Conservation (phyloP, 495 filamentous ascomycete genomes). For the Bacidia rubella region DNA sequence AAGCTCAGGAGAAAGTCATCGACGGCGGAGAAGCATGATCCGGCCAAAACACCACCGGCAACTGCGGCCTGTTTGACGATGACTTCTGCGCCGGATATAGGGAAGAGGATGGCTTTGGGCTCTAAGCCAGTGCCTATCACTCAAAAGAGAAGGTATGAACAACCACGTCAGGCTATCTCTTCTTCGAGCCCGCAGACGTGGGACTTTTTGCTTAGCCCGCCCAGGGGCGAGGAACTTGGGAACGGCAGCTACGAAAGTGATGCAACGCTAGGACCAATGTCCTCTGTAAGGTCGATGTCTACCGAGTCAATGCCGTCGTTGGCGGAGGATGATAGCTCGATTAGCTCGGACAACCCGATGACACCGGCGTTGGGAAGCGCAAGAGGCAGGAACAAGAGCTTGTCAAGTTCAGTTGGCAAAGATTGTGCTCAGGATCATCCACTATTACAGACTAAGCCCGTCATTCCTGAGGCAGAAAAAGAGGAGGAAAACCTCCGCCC, state of each 20-base stretch:
- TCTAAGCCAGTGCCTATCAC: background rate
- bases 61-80: constrained; percentile 15
- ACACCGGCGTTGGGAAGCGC: constrained; percentile 26
- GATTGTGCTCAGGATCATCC: constrained; percentile 46
- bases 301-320: constrained; percentile 51
- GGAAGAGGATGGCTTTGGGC: background rate
- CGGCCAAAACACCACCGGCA: constrained; percentile 11
- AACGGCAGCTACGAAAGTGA: constrained; percentile 24
- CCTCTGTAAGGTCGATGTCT: constrained; percentile 40
- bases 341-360: constrained; percentile 25
- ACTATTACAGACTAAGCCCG: constrained; percentile 26
- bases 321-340: constrained; percentile 37
- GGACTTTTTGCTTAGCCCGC: constrained; percentile 35
- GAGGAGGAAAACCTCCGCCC: background rate
- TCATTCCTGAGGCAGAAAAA: constrained; percentile 13
- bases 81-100: constrained; percentile 4
- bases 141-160: background rate
- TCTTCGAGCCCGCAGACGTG: constrained; percentile 16
- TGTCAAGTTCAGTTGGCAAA: constrained; percentile 30
- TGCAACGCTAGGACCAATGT: constrained; percentile 26
- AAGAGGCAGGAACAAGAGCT: constrained; percentile 31
- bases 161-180: constrained; percentile 6
- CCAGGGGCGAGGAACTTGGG: constrained; percentile 28
- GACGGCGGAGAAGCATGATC: constrained; percentile 7
- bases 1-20: constrained; percentile 3